Conservation (phyloP, 2,329 filamentous ascomycete species). For the Davidsoniella virescens region DNA sequence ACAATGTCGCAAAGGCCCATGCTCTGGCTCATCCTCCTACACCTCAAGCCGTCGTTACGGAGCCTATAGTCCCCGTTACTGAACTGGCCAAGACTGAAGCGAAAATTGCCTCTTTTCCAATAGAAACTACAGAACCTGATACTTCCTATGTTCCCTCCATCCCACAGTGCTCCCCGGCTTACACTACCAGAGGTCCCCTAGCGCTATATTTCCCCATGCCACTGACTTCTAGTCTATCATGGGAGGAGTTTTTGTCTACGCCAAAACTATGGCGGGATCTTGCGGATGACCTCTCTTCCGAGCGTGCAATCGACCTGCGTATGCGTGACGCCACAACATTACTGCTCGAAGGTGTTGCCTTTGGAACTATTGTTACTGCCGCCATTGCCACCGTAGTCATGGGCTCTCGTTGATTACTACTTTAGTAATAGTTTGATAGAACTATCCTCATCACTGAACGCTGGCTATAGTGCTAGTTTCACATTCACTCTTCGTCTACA, state of each 20-base stretch:
- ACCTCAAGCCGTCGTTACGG: background rate
- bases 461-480: too few relatives aligned
- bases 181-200: conserved; percentile 3
- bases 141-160: background rate
- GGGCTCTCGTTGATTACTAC: background rate
- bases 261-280: conserved; percentile 9
- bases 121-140: background rate
- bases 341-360: conserved; percentile 39
- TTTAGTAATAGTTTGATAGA: too few relatives aligned
- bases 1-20: conserved; percentile 9
- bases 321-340: conserved; percentile 58
- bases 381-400: conserved; percentile 5
- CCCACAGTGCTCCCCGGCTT: conserved; percentile 4
- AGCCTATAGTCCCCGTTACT: background rate
- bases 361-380: conserved; percentile 24
- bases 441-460: too few relatives aligned
- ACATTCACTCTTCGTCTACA: too few relatives aligned
- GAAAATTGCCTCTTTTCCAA: background rate
- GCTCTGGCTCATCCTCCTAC: conserved; percentile 1
- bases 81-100: background rate
- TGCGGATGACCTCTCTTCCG: conserved; percentile 17
- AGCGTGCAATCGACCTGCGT: conserved; percentile 43
- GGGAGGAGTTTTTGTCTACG: conserved; percentile 9
- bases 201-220: conserved; percentile 10
- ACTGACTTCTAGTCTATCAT: conserved; percentile 1